A percentile compares a stretch with the other conserved stretches of the same genome.
phyloP scores from a whole-genome alignment of 2,329 filamentous ascomycete species.

The Colletotrichum gigasporum region DNA sequence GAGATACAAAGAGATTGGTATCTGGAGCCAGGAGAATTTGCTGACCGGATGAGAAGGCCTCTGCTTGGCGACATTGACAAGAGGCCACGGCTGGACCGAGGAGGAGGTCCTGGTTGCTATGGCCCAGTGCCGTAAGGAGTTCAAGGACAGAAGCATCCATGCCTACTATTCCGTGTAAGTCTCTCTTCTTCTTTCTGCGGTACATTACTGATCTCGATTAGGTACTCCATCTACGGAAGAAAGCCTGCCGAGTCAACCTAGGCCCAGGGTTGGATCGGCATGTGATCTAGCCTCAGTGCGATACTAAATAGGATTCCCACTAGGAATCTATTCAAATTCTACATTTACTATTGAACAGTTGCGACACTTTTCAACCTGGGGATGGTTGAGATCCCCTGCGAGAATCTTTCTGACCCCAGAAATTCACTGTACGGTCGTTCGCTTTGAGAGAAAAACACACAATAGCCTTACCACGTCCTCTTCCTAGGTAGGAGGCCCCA shows the following conservation, averaged over 20 bases:
- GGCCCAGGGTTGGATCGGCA: no score
- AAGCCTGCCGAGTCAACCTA: background rate
- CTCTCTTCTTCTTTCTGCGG: background rate
- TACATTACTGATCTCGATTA: background rate
- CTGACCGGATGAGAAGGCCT: background rate
- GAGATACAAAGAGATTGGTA: background rate
- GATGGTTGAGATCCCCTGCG: no score
- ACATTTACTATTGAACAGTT: no score
- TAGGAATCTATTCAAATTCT: no score
- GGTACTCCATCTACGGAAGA: background rate
- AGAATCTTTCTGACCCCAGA: no score
- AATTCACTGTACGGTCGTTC: no score
- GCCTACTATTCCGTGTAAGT: background rate
- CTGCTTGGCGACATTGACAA: background rate
- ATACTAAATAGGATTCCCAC: no score
- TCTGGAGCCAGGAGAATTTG: background rate
- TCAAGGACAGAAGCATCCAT: background rate
- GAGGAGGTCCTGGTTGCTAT: background rate
- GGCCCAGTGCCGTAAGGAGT: background rate
- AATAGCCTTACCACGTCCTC: no score
- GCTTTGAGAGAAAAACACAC: no score
- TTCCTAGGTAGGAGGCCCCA: no score
- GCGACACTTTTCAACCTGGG: no score
- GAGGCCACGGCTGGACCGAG: background rate
- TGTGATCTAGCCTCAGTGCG: no score